Conservation (phyloP, 2,329 filamentous ascomycete genomes). For the Orbilia blumenaviensis region DNA sequence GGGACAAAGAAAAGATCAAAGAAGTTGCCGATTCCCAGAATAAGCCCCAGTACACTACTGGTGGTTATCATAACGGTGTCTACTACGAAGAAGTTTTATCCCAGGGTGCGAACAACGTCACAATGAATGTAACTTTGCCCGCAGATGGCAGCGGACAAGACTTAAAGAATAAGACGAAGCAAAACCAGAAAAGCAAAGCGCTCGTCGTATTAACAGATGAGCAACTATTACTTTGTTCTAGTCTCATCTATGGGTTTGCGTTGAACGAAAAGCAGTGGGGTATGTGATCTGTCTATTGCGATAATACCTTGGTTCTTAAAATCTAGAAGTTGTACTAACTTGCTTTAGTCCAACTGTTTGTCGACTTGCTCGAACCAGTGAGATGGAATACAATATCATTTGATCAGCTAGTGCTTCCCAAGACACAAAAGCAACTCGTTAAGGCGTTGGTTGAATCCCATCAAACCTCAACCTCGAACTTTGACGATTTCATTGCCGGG, state of each 20-base stretch:
- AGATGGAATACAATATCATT: conserved; percentile 63
- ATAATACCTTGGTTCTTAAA: not conserved
- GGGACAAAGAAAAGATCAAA: conserved; percentile 30
- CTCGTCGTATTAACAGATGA: conserved; percentile 70
- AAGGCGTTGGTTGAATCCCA: conserved; percentile 66
- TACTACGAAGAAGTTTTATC: conserved; percentile 42
- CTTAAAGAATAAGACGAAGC: conserved; percentile 42
- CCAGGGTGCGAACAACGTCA: conserved; percentile 34
- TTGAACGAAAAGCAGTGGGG: conserved; percentile 88
- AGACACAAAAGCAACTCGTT: conserved; percentile 59
- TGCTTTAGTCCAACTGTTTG: conserved; percentile 74
- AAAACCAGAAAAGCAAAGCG: conserved; percentile 34
- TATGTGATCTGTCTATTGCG: conserved; percentile 9
- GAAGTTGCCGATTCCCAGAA: not conserved
- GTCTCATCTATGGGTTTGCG: conserved; percentile 84
- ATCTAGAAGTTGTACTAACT: too few species aligned
- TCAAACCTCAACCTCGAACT: conserved; percentile 61
- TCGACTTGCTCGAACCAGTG: conserved; percentile 81
- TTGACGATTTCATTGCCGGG: conserved; percentile 67
- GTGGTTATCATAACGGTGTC: conserved; percentile 39
- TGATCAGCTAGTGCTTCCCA: conserved; percentile 59
- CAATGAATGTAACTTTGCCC: conserved; percentile 56
- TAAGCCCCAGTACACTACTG: conserved; percentile 17
- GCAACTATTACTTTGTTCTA: conserved; percentile 82
- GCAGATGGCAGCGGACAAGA: conserved; percentile 52